Evolutionary conservation across 495 filamentous ascomycete genomes (phyloP), one percentile per base, ranked within the genome.

Genomic region (Rhypophila decipiens): DNA sequence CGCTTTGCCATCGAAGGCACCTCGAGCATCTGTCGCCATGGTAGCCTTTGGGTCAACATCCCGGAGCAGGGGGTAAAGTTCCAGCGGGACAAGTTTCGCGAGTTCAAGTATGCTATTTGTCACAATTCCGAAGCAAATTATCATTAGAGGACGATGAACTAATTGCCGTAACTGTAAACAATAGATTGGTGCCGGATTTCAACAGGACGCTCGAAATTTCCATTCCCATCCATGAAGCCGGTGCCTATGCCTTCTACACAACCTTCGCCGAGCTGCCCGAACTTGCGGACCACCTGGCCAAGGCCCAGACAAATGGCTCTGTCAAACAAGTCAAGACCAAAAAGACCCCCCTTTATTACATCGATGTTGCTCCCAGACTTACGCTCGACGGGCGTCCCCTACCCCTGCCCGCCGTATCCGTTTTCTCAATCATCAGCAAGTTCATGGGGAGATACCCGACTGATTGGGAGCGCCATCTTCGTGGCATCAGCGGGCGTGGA

Each of bases 341-440:
- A 39, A 73, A 72, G 56, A 96, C 90, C 1, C 71, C 74, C 4
- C 69, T 78, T 29, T 89, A 89, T 66, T 96, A 96, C 67, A 89
- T 98, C 63, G 90, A 96, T 71, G 89, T 99, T 3, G 83, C 83
- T 7, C 93, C 94, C 1, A 76, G 73, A n/a, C 74, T 99, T 54
- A 77, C 81, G 8, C 73, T 96, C 17, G 78, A 83, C 12, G 77
- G 81, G 31, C 71, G 73, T 17, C 71, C 78, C 7, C 63, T 96
- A 56, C 88, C 93, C 5, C 73, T 96, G 46, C 82, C 87, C 54
- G 86, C 94, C 0, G 73, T 99, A 7, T 93, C 89, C 0, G 80
- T 95, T 37, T 94, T 91, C 66, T 96, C 94, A n/a, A 73, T 91
- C 29, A 85, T 97, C 47, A 96, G 90, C 46, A 99, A 97, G 67